Evolutionary conservation across 202 grass and related monocot genomes (phyloP), one percentile per base, ranked within the genome.

Genomic region (Setaria italica): DNA sequence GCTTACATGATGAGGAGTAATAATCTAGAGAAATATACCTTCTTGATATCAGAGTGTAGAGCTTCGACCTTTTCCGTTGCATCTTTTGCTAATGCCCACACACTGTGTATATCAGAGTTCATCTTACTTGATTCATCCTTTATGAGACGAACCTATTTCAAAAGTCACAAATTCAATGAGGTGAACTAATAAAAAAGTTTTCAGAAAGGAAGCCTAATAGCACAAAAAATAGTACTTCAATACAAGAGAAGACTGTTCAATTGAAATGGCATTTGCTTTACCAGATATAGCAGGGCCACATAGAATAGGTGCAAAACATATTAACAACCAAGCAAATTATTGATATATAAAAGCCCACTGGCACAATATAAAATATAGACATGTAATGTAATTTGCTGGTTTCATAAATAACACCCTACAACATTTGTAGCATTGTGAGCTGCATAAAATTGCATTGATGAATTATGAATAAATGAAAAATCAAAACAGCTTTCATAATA

Each of bases 11-110:
- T 32, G 25, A 60, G n/a, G n/a, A 11, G 21, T 48, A 41, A 39
- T 80, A 77, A 84, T 53, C 45, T 49, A 90, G 29, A 63, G 60
- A 72, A 78, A 68, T 19, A 39, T 88, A 94, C 92, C 89, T 88
- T 92, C 43, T 87, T 69, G 55, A 88, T 20, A 80, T 90, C 87
- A 85, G 81, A 85, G 90, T 83, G 79, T 70, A 94, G 81, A 87
- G 32, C 77, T 80, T 83, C 81, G 9, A 94, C 74, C 48, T 54
- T 90, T 77, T 74, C 78, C 15, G 78, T 55, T 46, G 87, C 85
- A 30, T 83, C 81, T 55, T 92, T 92, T 57, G 81, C 81, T 72
- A 89, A 76, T 47, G 87, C 83, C 76, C 84, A 62, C 62, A 84
- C 15, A 64, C 70, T 71, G 67, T 76, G 42, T 83, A 94, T 85